phyloP scores from a whole-genome alignment of 345 rosid species.

The Populus alba region DNA sequence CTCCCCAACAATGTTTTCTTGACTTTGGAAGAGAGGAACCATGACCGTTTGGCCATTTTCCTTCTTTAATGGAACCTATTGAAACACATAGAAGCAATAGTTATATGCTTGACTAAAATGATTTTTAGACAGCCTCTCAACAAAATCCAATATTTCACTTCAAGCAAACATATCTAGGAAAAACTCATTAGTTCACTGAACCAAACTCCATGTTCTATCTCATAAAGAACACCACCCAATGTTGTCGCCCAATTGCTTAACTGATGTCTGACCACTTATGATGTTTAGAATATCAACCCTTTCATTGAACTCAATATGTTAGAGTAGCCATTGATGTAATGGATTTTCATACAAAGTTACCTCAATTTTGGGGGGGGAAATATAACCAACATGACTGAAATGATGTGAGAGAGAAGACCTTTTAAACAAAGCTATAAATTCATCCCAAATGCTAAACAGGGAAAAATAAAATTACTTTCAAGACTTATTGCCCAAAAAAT shows the following conservation, averaged over 20 bases:
- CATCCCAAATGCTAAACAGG: neutral
- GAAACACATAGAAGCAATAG: neutral
- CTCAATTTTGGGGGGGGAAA: neutral
- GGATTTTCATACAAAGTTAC: too few relatives aligned
- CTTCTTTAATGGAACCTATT: slow-evolving; percentile 49
- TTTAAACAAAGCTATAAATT: neutral
- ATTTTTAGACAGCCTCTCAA: neutral
- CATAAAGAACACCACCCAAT: neutral
- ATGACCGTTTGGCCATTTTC: slow-evolving; percentile 49
- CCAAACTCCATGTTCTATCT: neutral
- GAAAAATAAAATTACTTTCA: neutral
- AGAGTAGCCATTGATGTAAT: neutral
- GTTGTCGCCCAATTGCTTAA: too few relatives aligned
- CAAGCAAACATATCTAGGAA: neutral
- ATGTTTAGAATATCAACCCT: neutral
- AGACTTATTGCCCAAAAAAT: neutral
- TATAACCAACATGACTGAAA: neutral
- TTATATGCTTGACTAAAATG: neutral
- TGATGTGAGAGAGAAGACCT: neutral
- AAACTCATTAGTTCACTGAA: neutral
- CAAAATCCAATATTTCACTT: neutral
- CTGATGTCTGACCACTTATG: neutral
- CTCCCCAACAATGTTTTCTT: slow-evolving; percentile 54
- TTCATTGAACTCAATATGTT: neutral
- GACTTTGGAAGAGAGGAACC: slow-evolving; percentile 59